Percentiles rank a stretch among this genome's conserved stretches.
phyloP scores from a whole-genome alignment of 345 rosid species.

The Syzygium grande region DNA sequence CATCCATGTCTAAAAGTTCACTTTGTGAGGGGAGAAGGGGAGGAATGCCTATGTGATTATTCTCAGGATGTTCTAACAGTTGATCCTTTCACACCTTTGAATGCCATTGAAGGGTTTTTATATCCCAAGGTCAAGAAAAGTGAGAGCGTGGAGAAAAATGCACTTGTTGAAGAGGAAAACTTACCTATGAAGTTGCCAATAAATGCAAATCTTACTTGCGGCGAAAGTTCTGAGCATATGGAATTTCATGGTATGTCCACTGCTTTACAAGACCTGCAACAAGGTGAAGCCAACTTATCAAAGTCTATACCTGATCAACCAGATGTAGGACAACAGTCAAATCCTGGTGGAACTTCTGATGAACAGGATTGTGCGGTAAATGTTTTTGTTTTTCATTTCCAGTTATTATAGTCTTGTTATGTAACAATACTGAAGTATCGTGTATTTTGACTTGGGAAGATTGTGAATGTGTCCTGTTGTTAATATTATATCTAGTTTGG shows the following conservation, averaged over 20 bases:
- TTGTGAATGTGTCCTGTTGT: not conserved
- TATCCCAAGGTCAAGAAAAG: slow-evolving; percentile 48
- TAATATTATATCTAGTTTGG: not conserved
- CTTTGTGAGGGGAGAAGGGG: slow-evolving; percentile 66
- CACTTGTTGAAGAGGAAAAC: slow-evolving; percentile 20
- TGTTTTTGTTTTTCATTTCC: not conserved
- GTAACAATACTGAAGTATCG: not conserved
- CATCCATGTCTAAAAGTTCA: slow-evolving; percentile 70
- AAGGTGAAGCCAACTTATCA: slow-evolving; percentile 19
- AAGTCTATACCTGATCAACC: slow-evolving; percentile 21
- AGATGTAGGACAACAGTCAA: slow-evolving; percentile 10
- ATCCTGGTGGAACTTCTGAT: slow-evolving; percentile 12
- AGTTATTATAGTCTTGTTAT: not conserved
- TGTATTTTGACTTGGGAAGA: not conserved
- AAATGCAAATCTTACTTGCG: slow-evolving; percentile 35
- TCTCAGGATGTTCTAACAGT: slow-evolving; percentile 48
- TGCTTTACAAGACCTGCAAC: slow-evolving; percentile 40
- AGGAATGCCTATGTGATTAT: slow-evolving; percentile 48
- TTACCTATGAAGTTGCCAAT: slow-evolving; percentile 26
- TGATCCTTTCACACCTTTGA: slow-evolving; percentile 73
- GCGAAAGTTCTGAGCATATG: slow-evolving; percentile 38
- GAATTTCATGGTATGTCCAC: slow-evolving; percentile 25
- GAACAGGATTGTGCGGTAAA: slow-evolving; percentile 20
- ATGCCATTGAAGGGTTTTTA: slow-evolving; percentile 57
- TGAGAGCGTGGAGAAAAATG: slow-evolving; percentile 22